phyloP scores from a whole-genome alignment of 768 basidiomycete species.

The Boletus rufocinnamomeus region DNA sequence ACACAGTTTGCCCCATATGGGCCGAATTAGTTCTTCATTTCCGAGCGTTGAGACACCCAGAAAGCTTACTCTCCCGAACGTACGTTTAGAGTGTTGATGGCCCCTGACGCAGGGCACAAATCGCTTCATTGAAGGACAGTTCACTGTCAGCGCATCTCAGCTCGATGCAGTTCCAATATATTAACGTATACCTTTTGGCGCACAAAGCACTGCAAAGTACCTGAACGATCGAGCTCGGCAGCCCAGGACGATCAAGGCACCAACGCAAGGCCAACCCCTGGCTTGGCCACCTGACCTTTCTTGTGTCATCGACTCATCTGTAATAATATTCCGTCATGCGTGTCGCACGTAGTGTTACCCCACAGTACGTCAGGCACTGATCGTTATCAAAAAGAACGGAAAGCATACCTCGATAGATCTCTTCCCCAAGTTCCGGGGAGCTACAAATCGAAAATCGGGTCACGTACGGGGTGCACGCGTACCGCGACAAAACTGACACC shows the following conservation, averaged over 20 bases:
- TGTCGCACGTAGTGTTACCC: not conserved
- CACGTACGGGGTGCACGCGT: too few relatives aligned
- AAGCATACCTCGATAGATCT: not conserved
- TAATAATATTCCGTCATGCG: not conserved
- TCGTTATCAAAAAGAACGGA: not conserved
- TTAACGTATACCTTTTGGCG: not conserved
- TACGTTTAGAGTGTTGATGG: not conserved
- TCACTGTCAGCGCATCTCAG: not conserved
- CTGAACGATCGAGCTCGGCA: not conserved
- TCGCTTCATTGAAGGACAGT: not conserved
- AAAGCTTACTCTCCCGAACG: not conserved
- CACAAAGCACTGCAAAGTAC: not conserved
- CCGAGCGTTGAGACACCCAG: not conserved
- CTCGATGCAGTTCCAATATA: not conserved
- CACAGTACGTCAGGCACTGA: constrained; percentile 10
- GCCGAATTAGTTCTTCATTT: not conserved
- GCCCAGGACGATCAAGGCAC: constrained; percentile 11
- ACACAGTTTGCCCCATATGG: not conserved
- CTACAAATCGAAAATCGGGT: not conserved
- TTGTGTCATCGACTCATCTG: not conserved
- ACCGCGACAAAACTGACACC: not conserved
- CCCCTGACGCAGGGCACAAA: not conserved
- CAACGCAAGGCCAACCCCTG: not conserved
- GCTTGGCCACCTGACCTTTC: not conserved
- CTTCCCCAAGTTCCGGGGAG: not conserved